Percentiles rank a stretch among this genome's conserved stretches.
These are phyloP conservation scores for Colletotrichum sp. DNA, from an alignment of 2,329 filamentous ascomycete species.

Conservation along the genomic window DNA sequence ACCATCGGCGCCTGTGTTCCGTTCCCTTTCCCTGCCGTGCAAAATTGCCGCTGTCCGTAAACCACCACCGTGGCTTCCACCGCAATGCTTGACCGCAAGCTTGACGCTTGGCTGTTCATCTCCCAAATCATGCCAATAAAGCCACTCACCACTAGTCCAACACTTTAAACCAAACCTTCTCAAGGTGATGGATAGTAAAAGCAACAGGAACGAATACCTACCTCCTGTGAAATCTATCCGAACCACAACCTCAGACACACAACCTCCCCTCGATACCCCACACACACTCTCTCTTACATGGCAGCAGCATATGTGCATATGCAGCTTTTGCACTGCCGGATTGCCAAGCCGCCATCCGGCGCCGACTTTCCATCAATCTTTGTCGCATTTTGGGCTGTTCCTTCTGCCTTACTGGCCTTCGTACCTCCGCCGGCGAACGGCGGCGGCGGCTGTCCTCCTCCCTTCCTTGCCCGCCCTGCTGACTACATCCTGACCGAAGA, in stretches of 20 bases:
- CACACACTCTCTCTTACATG: neutral
- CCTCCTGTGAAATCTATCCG: neutral
- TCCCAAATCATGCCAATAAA: neutral
- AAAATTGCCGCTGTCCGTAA: neutral
- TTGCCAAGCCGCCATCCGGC: slow-evolving; percentile 14
- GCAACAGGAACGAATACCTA: no score
- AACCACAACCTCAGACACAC: neutral
- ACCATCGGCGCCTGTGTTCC: neutral
- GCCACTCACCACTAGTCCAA: neutral
- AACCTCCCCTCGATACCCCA: neutral
- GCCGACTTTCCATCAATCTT: slow-evolving; percentile 9
- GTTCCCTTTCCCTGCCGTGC: neutral
- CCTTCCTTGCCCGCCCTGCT: neutral
- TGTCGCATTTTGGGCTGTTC: neutral
- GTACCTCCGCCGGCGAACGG: neutral
- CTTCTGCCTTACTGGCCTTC: neutral
- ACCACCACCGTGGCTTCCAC: neutral
- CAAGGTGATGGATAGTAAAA: neutral
- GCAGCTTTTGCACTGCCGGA: slow-evolving; percentile 13
- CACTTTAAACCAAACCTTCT: neutral
- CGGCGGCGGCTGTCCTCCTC: neutral
- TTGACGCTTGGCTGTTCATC: neutral
- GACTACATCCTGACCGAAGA: neutral
- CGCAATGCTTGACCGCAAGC: neutral
- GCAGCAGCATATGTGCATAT: neutral